These are phyloP conservation scores for Pythium coloratum DNA, from an alignment of 352 stramenopile genomes.

Conservation along the genomic window DNA sequence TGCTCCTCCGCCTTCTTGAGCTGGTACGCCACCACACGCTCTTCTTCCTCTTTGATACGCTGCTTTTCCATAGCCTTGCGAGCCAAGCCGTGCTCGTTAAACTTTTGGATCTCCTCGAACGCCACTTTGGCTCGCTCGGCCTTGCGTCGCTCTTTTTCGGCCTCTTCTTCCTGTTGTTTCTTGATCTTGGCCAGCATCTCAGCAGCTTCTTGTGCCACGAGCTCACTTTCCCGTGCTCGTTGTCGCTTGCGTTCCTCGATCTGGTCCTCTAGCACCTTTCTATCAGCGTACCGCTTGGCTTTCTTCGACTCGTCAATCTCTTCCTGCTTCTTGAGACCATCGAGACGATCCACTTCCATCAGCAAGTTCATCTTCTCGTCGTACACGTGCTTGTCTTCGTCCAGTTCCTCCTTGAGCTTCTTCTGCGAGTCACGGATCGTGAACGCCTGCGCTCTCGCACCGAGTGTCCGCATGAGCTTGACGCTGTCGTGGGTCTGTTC, in stretches of 20 bases:
- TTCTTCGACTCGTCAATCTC: conserved; percentile 88
- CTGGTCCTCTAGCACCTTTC: conserved; percentile 89
- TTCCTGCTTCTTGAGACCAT: conserved; percentile 91
- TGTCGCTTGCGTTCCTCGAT: conserved; percentile 61
- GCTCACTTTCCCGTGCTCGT: conserved; percentile 42
- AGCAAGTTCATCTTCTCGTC: conserved; percentile 93
- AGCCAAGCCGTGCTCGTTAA: conserved; percentile 58
- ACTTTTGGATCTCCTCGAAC: conserved; percentile 74
- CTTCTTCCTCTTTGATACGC: conserved; percentile 79
- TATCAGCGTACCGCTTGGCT: conserved; percentile 75
- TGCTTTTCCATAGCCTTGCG: conserved; percentile 64
- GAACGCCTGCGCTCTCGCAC: conserved; percentile 90
- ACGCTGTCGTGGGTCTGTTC: conserved; percentile 89
- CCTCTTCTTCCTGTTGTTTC: conserved; percentile 62
- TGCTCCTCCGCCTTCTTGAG: conserved; percentile 73
- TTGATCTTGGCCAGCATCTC: conserved; percentile 90
- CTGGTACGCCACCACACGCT: conserved; percentile 68
- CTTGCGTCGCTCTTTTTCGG: conserved; percentile 70
- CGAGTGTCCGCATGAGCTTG: conserved; percentile 93
- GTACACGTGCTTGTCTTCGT: conserved; percentile 85
- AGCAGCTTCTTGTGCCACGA: conserved; percentile 76
- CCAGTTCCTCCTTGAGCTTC: conserved; percentile 58
- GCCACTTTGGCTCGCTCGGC: conserved; percentile 49
- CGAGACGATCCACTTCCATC: conserved; percentile 94
- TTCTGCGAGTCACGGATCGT: conserved; percentile 94